A percentile compares a stretch with the other conserved stretches of the same genome.
phyloP scores from a whole-genome alignment of 83 land plant genomes.

The Picea abies region DNA sequence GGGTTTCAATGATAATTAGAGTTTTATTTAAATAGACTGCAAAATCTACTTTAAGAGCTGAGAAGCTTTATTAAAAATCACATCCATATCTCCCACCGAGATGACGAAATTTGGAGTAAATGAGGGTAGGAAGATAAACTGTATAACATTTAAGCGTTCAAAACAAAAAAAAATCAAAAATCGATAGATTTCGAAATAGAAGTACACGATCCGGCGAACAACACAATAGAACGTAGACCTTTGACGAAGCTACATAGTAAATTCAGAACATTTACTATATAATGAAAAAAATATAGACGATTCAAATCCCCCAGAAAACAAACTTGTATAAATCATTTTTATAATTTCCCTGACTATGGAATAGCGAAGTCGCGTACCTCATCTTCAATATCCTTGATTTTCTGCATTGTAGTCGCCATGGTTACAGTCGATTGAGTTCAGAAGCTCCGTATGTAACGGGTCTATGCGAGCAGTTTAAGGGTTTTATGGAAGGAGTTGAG shows the following conservation, averaged over 20 bases:
- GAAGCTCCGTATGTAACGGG: neutral
- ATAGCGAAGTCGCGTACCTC: conserved; percentile 57
- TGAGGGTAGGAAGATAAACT: neutral
- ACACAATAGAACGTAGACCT: neutral
- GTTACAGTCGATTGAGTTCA: conserved; percentile 17
- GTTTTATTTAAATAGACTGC: too few relatives aligned
- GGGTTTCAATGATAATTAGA: too few relatives aligned
- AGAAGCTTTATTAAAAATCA: too few relatives aligned
- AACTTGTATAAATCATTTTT: neutral
- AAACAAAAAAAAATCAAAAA: too few relatives aligned
- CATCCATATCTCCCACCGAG: too few relatives aligned
- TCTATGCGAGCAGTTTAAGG: too few relatives aligned
- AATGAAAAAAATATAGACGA: neutral
- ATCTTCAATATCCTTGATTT: conserved; percentile 99
- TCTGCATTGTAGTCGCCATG: conserved; percentile 99
- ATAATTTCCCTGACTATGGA: neutral
- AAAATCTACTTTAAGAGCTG: too few relatives aligned
- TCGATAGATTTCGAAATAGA: too few relatives aligned
- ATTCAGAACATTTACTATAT: neutral
- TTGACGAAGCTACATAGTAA: neutral
- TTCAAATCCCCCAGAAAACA: neutral
- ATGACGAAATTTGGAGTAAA: neutral
- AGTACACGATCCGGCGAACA: too few relatives aligned
- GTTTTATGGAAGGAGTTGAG: too few relatives aligned
- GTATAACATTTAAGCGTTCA: too few relatives aligned